These are phyloP conservation scores for Phyllosticta citribraziliensis DNA, from an alignment of 2,329 filamentous ascomycete genomes.

Conservation along the genomic window DNA sequence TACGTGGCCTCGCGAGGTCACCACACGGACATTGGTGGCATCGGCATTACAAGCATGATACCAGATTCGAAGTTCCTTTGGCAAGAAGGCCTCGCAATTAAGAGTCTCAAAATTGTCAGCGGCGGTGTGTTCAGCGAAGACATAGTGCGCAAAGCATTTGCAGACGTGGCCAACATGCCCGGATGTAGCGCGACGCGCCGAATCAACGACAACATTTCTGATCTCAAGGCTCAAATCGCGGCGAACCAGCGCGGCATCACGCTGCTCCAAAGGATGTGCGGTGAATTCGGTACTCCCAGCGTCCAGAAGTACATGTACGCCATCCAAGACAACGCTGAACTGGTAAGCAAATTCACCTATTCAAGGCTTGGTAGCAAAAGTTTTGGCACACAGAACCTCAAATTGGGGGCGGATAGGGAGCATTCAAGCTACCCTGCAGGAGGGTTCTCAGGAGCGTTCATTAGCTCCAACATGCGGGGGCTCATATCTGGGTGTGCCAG, in stretches of 20 bases:
- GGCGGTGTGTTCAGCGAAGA: constrained; percentile 28
- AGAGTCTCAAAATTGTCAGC: constrained; percentile 29
- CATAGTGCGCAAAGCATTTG: constrained; percentile 19
- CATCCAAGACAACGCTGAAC: constrained; percentile 28
- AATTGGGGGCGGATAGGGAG: too few species aligned
- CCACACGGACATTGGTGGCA: constrained; percentile 22
- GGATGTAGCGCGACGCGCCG: constrained; percentile 24
- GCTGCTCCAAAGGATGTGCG: constrained; percentile 26
- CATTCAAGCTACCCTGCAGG: too few species aligned
- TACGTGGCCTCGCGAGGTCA: constrained; percentile 21
- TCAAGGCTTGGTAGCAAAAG: constrained; percentile 5
- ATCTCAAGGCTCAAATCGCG: constrained; percentile 27
- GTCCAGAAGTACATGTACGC: constrained; percentile 34
- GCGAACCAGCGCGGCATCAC: constrained; percentile 26
- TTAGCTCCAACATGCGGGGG: too few species aligned
- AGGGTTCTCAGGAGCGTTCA: too few species aligned
- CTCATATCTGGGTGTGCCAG: too few species aligned
- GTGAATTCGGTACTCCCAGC: constrained; percentile 23
- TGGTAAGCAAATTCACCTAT: constrained; percentile 11
- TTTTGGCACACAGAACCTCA: too few species aligned
- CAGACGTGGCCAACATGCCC: constrained; percentile 18
- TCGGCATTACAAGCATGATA: constrained; percentile 25
- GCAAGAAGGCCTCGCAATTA: constrained; percentile 39
- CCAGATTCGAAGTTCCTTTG: constrained; percentile 36
- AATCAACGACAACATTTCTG: constrained; percentile 25